Conservation (phyloP, 2,329 filamentous ascomycete genomes). For the Colletotrichum abscissum region DNA sequence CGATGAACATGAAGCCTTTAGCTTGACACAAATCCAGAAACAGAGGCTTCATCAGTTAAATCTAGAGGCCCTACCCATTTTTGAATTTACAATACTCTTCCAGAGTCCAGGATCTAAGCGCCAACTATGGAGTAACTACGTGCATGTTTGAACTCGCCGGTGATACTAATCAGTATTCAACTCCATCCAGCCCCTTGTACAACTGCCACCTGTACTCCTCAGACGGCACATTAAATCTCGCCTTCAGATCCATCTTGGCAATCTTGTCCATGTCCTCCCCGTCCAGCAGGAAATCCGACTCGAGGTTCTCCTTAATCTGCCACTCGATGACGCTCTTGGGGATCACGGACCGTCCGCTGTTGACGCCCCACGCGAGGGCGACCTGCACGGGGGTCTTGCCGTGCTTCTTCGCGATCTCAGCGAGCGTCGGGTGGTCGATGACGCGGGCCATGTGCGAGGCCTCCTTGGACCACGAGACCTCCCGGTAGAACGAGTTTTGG, state of each 20-base stretch:
- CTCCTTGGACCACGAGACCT: constrained; percentile 44
- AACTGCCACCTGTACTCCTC: neutral
- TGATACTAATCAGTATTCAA: neutral
- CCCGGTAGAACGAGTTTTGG: constrained; percentile 45
- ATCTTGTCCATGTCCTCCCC: neutral
- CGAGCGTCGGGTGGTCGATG: constrained; percentile 42
- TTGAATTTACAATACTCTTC: neutral
- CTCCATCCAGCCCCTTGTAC: neutral
- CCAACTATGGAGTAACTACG: too few species aligned
- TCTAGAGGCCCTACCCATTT: neutral
- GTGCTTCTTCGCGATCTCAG: constrained; percentile 43
- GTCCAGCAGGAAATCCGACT: neutral
- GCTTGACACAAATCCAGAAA: neutral
- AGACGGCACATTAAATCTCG: neutral
- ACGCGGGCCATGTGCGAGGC: constrained; percentile 42
- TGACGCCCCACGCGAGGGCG: constrained; percentile 46
- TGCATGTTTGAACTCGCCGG: too few species aligned
- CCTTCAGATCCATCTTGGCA: neutral
- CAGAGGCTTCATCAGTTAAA: neutral
- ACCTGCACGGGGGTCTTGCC: constrained; percentile 46
- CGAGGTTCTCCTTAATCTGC: constrained; percentile 39
- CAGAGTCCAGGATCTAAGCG: neutral
- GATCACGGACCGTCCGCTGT: constrained; percentile 45
- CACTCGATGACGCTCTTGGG: constrained; percentile 49
- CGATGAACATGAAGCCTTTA: neutral